Conservation (phyloP, 1,284 basidiomycete species). For the Cerioporus squamosus region DNA sequence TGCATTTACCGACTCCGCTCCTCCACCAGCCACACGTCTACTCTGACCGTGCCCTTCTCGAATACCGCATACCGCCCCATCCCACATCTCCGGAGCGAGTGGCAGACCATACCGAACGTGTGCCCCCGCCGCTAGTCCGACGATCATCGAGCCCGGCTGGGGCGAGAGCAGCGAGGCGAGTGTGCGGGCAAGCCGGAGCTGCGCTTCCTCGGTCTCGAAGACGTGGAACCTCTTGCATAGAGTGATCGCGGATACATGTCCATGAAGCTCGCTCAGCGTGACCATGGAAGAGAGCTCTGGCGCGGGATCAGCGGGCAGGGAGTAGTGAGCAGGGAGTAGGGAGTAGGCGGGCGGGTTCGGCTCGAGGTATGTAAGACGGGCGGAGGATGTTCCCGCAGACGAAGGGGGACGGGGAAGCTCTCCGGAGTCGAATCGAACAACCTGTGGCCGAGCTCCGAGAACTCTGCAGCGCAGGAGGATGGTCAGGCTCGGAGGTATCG, state of each 20-base stretch:
- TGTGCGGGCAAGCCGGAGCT: slow-evolving; percentile 41
- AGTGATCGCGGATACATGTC: slow-evolving; percentile 47
- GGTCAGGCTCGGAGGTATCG: background rate
- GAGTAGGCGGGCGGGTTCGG: slow-evolving; percentile 21
- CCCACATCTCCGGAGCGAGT: slow-evolving; percentile 45
- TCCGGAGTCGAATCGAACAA: slow-evolving; percentile 34
- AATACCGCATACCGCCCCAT: slow-evolving; percentile 46
- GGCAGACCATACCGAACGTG: slow-evolving; percentile 27
- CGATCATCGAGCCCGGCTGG: slow-evolving; percentile 37
- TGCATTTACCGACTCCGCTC: background rate
- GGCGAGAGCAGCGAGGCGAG: slow-evolving; percentile 43
- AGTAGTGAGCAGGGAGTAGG: slow-evolving; percentile 22
- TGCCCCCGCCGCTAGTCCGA: slow-evolving; percentile 25
- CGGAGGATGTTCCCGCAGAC: slow-evolving; percentile 47
- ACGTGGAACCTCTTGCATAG: slow-evolving; percentile 52
- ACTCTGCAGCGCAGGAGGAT: slow-evolving; percentile 16
- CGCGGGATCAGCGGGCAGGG: too few species aligned
- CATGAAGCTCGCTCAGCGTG: slow-evolving; percentile 44
- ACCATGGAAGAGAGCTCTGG: slow-evolving; percentile 39
- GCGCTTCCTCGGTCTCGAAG: slow-evolving; percentile 45
- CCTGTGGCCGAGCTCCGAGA: slow-evolving; percentile 35
- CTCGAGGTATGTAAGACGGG: slow-evolving; percentile 34
- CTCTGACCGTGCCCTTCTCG: slow-evolving; percentile 39
- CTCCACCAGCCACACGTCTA: slow-evolving; percentile 31
- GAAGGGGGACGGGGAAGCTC: slow-evolving; percentile 47